Percentiles rank a stretch among this genome's conserved stretches.
These are phyloP conservation scores for Talaromyces sp. DNA, from an alignment of 2,329 filamentous ascomycete species.

Conservation along the genomic window DNA sequence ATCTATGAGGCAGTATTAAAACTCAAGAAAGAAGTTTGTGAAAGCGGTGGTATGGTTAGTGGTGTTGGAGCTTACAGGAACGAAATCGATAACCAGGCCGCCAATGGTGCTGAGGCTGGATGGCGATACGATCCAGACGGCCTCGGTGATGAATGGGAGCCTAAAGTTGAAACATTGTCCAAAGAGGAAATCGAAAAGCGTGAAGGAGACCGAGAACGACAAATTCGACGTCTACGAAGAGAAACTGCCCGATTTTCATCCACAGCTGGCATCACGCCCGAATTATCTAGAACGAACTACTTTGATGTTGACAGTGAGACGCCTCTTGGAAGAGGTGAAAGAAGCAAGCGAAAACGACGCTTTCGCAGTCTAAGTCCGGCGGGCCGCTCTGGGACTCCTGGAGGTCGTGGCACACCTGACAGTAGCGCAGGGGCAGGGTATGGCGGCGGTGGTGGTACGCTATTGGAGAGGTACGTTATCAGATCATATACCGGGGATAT, in stretches of 20 bases:
- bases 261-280: constrained; percentile 72
- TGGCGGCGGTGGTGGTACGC: constrained; percentile 59
- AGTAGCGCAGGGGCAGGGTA: constrained; percentile 57
- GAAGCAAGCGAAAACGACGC: constrained; percentile 90
- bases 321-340: constrained; percentile 82
- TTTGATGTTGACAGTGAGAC: constrained; percentile 63
- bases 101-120: constrained; percentile 74
- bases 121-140: constrained; percentile 95
- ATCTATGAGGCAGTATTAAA: constrained; percentile 93
- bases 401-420: constrained; percentile 74
- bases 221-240: constrained; percentile 76
- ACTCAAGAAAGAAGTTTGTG: constrained; percentile 93
- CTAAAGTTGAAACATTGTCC: constrained; percentile 72
- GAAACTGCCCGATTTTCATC: constrained; percentile 92
- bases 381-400: constrained; percentile 62
- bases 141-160: constrained; percentile 77
- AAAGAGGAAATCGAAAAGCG: constrained; percentile 98
- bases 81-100: constrained; percentile 85
- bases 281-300: constrained; percentile 61
- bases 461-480: constrained; percentile 55
- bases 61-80: constrained; percentile 61
- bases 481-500: background rate
- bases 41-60: constrained; percentile 79
- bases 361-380: constrained; percentile 83
- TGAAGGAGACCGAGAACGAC: constrained; percentile 87